Base-by-base conservation (phyloP, 176 grass and related monocot species). In the Aegilops umbellulata region DNA sequence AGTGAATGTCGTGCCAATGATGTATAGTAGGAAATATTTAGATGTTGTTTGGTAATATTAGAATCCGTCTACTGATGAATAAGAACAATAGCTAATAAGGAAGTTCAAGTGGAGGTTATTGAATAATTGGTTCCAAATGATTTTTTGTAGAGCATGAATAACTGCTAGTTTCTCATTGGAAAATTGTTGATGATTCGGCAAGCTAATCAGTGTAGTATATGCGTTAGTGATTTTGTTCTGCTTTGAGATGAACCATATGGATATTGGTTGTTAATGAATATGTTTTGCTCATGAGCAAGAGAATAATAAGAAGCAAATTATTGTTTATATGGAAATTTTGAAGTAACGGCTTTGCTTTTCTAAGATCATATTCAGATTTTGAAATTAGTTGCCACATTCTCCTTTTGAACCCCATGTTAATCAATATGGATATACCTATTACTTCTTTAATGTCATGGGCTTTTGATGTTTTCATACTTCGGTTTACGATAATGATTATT, bases 331-430 rank as follows among this genome's bases (percentile, higher is more conserved):
- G 42, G 20, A 81, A 74, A 27, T 64, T 23, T 65, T 49, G 14
- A 73, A n/a, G 16, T 23, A 76, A 73, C 35, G 62, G 10, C 27
- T 10, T 34, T 88, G 20, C 34, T 47, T 38, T 65, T 34, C 16
- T 57, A 51, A 23, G 30, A 42, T 85, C 68, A 67, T 42, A 80
- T 74, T 80, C 31, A 60, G 24, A 19, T 65, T 86, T 73, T 83
- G 41, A 79, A 73, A 20, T 31, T 58, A 10, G 22, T 78, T 65
- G 41, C 19, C 20, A 66, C 53, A 74, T 39, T 85, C 22, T 80
- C 47, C 8, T 25, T 84, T 69, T 74, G 42, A 75, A 39, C 7
- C 15, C 47, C 46, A 4, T 79, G 6, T 9, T 35, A 66, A 41
- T 60, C 34, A 8, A 30, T 32, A 76, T 6, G 46, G 74, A 4